phyloP scores from a whole-genome alignment of 345 rosid species.

The Aquilaria sinensis region DNA sequence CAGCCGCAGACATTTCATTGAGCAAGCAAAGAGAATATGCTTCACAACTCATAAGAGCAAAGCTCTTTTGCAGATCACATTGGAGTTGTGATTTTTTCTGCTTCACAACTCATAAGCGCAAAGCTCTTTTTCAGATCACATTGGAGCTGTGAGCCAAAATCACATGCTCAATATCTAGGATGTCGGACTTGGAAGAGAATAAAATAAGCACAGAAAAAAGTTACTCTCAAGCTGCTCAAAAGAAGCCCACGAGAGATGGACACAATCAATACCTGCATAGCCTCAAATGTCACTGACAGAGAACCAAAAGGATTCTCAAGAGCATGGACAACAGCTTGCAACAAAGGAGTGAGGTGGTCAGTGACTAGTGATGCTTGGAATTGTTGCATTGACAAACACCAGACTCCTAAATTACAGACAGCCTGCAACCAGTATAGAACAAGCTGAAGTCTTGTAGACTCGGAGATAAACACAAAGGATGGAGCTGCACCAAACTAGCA shows the following conservation, averaged over 20 bases:
- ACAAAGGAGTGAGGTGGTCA: conserved; percentile 25
- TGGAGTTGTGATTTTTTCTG: too few relatives aligned
- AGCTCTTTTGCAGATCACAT: too few relatives aligned
- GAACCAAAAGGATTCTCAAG: conserved; percentile 58
- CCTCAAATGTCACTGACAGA: conserved; percentile 53
- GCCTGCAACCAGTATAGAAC: conserved; percentile 28
- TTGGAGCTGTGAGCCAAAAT: too few relatives aligned
- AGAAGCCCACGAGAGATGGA: too few relatives aligned
- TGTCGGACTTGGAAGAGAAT: too few relatives aligned
- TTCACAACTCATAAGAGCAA: background rate
- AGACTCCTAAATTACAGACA: conserved; percentile 42
- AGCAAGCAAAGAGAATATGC: background rate
- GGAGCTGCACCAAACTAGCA: background rate
- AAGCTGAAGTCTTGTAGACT: background rate
- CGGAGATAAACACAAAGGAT: too few relatives aligned
- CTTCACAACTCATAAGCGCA: too few relatives aligned
- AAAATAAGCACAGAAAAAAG: background rate
- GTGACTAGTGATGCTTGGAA: conserved; percentile 23
- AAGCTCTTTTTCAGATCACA: too few relatives aligned
- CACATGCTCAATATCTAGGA: too few relatives aligned
- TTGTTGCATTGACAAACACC: conserved; percentile 63
- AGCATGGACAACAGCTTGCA: conserved; percentile 45
- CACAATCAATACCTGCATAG: conserved; percentile 33
- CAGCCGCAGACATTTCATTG: background rate
- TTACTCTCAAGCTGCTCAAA: background rate